Base-by-base conservation (phyloP, 139 green algal species). In the Chlorella sp. region DNA sequence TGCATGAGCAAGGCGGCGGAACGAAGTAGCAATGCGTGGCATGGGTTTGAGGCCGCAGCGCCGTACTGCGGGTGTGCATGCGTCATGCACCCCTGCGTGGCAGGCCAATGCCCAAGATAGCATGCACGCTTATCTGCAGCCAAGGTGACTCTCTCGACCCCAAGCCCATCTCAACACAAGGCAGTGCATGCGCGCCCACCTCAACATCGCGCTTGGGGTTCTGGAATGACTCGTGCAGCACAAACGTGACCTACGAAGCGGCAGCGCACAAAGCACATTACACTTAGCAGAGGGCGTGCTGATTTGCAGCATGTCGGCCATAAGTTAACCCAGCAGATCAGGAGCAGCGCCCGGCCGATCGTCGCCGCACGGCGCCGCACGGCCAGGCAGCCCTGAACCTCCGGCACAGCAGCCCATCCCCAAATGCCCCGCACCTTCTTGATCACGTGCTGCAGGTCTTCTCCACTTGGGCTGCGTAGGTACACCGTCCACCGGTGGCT, bases 401-500 rank as follows among this genome's bases (percentile, higher is more conserved):
- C 2, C 28, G 16, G 26, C 20, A 62, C 38, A 23, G 68, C 68
- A 56, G 26, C 6, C 68, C 34, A n/a, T 3, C 3, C 36, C 34
- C 15, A 47, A 7, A 15, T 20, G 20, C 26, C 39, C 7, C 71
- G 2, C 28, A 90, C 91, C 85, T 93, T 94, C 32, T 92, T 92
- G 23, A 99, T 82, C 56, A 97, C 67, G 39, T 96, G 90, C 4
- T 81, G 90, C 1, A 99, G 78, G 88, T 99, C 96, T 72, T 98
- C 91, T 4, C 94, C 93, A 16, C 92, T 91, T 1, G 88, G 72
- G 0, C 90, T 89, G 16, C 97, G 86, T 26, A 98, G 60, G 81
- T 99, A 99, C n/a, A 97, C 91, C 16, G 95, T 99, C 97, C 97
- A 99, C 56, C 87, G 93, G 89, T 99, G 97, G 0, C 91, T 91